A percentile compares a stretch with the other conserved stretches of the same genome.
phyloP scores from a whole-genome alignment of 345 rosid genomes.

The Eutrema heterophyllum region DNA sequence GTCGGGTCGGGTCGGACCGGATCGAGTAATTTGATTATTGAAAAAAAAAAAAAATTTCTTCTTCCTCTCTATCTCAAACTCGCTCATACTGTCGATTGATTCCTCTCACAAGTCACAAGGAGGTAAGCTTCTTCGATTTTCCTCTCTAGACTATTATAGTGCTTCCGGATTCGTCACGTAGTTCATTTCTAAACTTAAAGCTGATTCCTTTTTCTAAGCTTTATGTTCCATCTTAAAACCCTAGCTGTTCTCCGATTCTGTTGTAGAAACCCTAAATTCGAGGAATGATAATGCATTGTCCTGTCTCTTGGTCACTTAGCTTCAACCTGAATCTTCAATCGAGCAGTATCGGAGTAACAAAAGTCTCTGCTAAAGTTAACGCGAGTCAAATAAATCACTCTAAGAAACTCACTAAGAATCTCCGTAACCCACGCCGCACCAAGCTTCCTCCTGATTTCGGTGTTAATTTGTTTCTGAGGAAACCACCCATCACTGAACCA shows the following conservation, averaged over 20 bases:
- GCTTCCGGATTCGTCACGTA: background rate
- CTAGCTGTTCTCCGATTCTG: background rate
- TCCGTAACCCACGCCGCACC: slow-evolving; percentile 54
- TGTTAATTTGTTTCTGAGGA: slow-evolving; percentile 65
- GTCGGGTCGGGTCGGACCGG: background rate
- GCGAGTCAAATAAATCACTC: slow-evolving; percentile 30
- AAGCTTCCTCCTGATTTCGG: slow-evolving; percentile 90
- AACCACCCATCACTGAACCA: slow-evolving; percentile 41
- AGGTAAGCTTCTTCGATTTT: slow-evolving; percentile 8
- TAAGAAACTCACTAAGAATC: slow-evolving; percentile 58
- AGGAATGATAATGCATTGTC: slow-evolving; percentile 18
- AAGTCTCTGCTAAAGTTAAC: background rate
- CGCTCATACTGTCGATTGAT: background rate
- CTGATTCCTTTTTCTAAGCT: background rate
- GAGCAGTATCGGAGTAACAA: background rate
- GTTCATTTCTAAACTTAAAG: background rate
- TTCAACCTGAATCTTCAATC: slow-evolving; percentile 11
- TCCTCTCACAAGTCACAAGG: background rate
- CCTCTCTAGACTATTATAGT: background rate
- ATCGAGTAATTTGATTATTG: background rate
- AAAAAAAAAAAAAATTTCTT: background rate
- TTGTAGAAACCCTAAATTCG: background rate
- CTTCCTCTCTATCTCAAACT: background rate
- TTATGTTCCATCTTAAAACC: slow-evolving; percentile 13
- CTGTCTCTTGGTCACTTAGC: slow-evolving; percentile 19